Base-by-base conservation (phyloP, 2,329 filamentous ascomycete genomes). In the Pseudofabraea citricarpa region DNA sequence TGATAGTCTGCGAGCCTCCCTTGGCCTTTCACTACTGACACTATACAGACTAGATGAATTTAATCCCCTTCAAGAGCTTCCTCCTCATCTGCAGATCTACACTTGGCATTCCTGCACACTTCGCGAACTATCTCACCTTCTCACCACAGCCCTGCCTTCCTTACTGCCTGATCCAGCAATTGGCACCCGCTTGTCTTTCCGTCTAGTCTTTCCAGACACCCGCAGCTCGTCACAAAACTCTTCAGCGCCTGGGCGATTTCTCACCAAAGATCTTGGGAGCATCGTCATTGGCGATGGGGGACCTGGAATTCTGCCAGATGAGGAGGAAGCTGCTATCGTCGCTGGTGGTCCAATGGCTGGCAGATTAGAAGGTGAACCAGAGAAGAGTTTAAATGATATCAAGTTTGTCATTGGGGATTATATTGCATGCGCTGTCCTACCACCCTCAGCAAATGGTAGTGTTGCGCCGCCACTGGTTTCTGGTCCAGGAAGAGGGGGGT, bases 341-440 rank as follows among this genome's bases (percentile, higher is more conserved):
- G 47, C 48, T 24, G 60, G 53, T 13, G 57, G 51, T 15, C 45
- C 49, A 49, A 56, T 56, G 46, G 61, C 56, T 48, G 56, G 51
- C 51, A 60, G 61, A 38, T 64, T 77, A 42, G 72, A 72, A 24
- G 76, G 76, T 5, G 82, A 87, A 21, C 75, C 79, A 9, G 73
- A 81, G 21, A 91, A 85, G 68, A 90, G 87, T 7, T 67, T 97
- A 23, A 73, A 73, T 27, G 87, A 94, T 42, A 81, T 79, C 24
- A 78, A 84, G 18, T 95, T 95, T 57, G 85, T 95, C 9, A 85
- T 93, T 49, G 91, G 91, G 1, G 91, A 97, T 64, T 95, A 86
- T 59, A 74, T 97, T 31, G 84, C 85, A 45, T 91, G 87, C 61
- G 87, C 88, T 5, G 82, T 95, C 47, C 70, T 91, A 44, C 83